These are phyloP conservation scores for Amorphotheca resinae DNA, from an alignment of 495 filamentous ascomycete genomes.

Conservation along the genomic window DNA sequence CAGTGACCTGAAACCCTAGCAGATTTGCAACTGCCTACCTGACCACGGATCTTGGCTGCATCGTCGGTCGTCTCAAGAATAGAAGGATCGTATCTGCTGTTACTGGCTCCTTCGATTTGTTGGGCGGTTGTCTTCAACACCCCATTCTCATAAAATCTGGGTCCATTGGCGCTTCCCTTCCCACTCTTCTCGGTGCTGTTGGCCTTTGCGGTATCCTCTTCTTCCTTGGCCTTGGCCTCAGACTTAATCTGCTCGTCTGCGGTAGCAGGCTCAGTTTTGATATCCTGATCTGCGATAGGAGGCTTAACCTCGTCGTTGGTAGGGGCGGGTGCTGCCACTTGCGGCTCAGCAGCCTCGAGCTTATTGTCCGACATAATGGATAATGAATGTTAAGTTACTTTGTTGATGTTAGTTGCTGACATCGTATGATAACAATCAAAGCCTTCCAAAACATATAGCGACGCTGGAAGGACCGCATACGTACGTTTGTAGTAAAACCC, in stretches of 20 bases:
- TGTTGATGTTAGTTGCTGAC: neutral
- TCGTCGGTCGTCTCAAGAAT: conserved; percentile 53
- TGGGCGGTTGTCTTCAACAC: conserved; percentile 10
- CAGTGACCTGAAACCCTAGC: conserved; percentile 8
- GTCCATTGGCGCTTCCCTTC: conserved; percentile 5
- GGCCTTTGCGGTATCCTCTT: conserved; percentile 11
- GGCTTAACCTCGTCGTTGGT: conserved; percentile 23
- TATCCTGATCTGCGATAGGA: neutral
- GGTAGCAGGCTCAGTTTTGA: neutral
- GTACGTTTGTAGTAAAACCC: neutral
- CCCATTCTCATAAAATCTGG: conserved; percentile 2
- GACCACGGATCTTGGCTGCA: conserved; percentile 64
- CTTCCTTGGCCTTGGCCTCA: conserved; percentile 2
- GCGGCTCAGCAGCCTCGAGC: conserved; percentile 6
- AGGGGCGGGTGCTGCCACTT: conserved; percentile 13
- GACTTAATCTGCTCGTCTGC: neutral
- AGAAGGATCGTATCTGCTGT: conserved; percentile 54
- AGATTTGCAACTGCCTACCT: conserved; percentile 35
- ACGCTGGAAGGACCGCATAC: neutral
- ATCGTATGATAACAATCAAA: neutral
- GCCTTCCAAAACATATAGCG: neutral
- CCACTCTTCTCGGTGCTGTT: conserved; percentile 11
- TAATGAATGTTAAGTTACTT: neutral
- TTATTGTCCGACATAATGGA: neutral
- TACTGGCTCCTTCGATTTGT: conserved; percentile 1